A percentile compares a stretch with the other conserved stretches of the same genome.
phyloP scores from a whole-genome alignment of 1,284 basidiomycete genomes.

The Cryptococcus sp. region DNA sequence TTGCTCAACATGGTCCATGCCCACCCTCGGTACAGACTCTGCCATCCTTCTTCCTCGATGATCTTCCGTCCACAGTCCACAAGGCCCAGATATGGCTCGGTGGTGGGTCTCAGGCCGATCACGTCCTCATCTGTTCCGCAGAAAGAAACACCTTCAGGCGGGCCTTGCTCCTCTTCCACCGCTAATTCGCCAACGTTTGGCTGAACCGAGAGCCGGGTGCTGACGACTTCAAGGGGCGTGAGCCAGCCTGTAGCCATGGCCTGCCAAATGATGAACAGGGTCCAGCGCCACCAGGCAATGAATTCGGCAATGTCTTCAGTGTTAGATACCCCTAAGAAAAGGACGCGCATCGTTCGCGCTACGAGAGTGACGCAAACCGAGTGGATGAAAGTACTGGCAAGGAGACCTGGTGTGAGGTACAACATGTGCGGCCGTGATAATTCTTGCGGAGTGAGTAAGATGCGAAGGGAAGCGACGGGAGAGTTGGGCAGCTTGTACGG shows the following conservation, averaged over 20 bases:
- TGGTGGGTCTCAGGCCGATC: conserved; percentile 79
- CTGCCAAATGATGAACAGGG: conserved; percentile 63
- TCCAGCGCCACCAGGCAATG: conserved; percentile 36
- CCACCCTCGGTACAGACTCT: conserved; percentile 79
- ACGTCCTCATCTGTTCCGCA: conserved; percentile 81
- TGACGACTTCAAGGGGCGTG: conserved; percentile 79
- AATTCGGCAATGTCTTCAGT: conserved; percentile 21
- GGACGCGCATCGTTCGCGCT: conserved; percentile 64
- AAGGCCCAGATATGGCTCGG: conserved; percentile 80
- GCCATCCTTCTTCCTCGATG: conserved; percentile 77
- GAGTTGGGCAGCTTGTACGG: conserved; percentile 74
- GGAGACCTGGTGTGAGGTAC: conserved; percentile 80
- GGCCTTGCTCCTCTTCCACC: conserved; percentile 62
- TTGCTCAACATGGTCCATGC: conserved; percentile 77
- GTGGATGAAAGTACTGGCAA: conserved; percentile 68
- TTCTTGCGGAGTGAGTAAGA: conserved; percentile 80
- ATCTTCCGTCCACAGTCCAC: conserved; percentile 77
- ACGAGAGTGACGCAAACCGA: conserved; percentile 69
- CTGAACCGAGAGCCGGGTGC: conserved; percentile 77
- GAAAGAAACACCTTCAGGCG: conserved; percentile 63
- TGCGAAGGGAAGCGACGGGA: conserved; percentile 64
- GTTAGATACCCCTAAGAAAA: conserved; percentile 63
- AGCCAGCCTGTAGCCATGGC: conserved; percentile 66
- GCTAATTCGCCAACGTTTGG: conserved; percentile 75
- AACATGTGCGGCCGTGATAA: conserved; percentile 74